Evolutionary conservation across 83 land plant genomes (phyloP), one percentile per base, ranked within the genome.

Genomic region (Picea abies): DNA sequence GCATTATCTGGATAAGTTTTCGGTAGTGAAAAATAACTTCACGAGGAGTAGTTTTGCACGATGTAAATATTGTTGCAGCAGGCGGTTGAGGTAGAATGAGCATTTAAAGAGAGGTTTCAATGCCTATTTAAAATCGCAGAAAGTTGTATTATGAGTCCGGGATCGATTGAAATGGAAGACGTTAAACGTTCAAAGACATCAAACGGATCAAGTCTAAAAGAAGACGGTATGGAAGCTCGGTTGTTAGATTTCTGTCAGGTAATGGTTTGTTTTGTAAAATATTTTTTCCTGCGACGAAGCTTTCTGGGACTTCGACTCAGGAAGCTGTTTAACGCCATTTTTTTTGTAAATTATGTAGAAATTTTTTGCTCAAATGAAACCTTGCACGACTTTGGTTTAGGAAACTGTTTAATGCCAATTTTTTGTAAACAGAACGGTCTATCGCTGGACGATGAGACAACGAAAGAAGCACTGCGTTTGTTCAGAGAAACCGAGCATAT

Each of bases 221-320:
- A 77, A 12, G 76, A 17, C 3, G 80, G 26, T 47, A 60, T 89
- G 80, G 96, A 94, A 72, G 85, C 81, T 86, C 92, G 94, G 52
- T 88, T 94, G 75, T 77, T 62, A 2, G 84, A 86, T 10, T 86
- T 88, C 25, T 92, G 94, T 85, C 85, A 94, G 94, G 96, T 93
- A 85, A 23, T 5, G 60, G 60, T 15, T 29, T 81, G 23, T 41
- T 52, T 16, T 79, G 44, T 37, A 49, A 44, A 11, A n/a, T 56
- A 71, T 23, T 2, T 39, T 83, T 10, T 63, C 6, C 56, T 67
- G 17, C 22, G 56, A 52, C 39, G 69, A 12, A 26, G 63, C 32
- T 62, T 19, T 60, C 61, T 67, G 68, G 22, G 68, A 37, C 80
- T 79, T 82, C 19, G 47, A 70, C 16, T 4, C 22, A 22, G 15